Base-by-base conservation (phyloP, 2,329 filamentous ascomycete species). In the Diplodia seriata region DNA sequence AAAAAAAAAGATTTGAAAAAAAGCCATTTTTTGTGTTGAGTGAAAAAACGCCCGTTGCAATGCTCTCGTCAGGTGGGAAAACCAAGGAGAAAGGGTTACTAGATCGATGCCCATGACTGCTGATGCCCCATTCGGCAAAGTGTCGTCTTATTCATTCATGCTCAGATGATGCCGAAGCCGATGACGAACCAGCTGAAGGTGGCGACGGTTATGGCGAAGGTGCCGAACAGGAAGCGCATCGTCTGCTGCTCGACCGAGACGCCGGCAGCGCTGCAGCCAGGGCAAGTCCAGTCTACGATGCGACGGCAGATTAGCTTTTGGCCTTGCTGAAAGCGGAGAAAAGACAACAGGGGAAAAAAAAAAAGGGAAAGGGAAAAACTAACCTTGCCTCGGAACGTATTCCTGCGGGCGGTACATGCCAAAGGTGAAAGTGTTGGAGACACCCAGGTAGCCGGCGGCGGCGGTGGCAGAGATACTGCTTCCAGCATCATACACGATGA, bases 371-470 rank as follows among this genome's bases (percentile, higher is more conserved):
- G 26, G 26, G 74, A 71, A 47, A 49, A 43, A 55, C 83, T 74
- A 79, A 87, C 85, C 80, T 54, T 75, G 72, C 67, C 85, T 80
- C 7, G 84, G 80, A 5, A 81, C 83, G 74, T 86, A 85, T 4
- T 80, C 68, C 76, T 86, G 85, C 51, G 84, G 82, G 31, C 75
- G 74, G 75, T 91, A 91, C 85, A 91, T 88, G 69, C 86, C 88
- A 73, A 91, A 91, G 6, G 76, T 80, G 73, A 84, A 86, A 18
- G 83, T 80, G 68, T 80, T 82, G 73, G 80, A 84, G 2, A 82
- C 79, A 18, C 78, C 81, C 53, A 91, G 76, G 73, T 88, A 83
- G 6, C 89, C 89, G 0, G 88, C 81, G 15, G 74, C 75, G 2
- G 87, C 78, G 20, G 82, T 78, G 4, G 86, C 85, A 23, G 78